Conservation (phyloP, 2,329 filamentous ascomycete genomes). For the Fusarium napiforme region DNA sequence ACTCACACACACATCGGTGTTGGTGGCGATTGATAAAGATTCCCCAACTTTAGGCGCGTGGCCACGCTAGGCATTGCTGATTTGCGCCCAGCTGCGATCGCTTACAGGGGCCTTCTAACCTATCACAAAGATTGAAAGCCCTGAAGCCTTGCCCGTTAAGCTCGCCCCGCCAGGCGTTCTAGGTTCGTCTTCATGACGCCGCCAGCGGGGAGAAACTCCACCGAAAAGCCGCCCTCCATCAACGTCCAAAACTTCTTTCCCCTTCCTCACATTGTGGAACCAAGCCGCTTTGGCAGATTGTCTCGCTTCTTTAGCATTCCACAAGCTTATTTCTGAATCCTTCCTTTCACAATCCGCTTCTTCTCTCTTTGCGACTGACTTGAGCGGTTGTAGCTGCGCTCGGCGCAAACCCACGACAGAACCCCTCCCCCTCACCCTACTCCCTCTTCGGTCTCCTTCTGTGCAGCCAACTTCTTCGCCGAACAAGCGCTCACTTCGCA, state of each 20-base stretch:
- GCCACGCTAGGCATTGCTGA: slow-evolving; percentile 42
- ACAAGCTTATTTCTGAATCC: slow-evolving; percentile 10
- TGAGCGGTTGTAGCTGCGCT: slow-evolving; percentile 22
- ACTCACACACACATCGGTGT: background rate
- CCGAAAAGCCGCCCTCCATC: slow-evolving; percentile 34
- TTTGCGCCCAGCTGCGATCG: slow-evolving; percentile 18
- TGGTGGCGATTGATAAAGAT: slow-evolving; percentile 40
- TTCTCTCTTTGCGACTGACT: slow-evolving; percentile 22
- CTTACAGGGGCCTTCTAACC: slow-evolving; percentile 26
- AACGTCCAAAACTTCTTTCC: slow-evolving; percentile 41
- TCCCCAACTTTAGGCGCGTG: slow-evolving; percentile 28
- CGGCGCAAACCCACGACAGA: slow-evolving; percentile 39
- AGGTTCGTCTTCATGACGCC: slow-evolving; percentile 38
- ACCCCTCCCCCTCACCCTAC: slow-evolving; percentile 33
- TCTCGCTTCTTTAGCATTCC: slow-evolving; percentile 18
- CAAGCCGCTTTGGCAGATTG: slow-evolving; percentile 22
- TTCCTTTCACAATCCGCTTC: background rate
- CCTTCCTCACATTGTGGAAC: slow-evolving; percentile 40
- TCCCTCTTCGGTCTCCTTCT: slow-evolving; percentile 13
- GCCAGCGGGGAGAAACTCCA: slow-evolving; percentile 42
- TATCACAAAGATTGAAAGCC: slow-evolving; percentile 25
- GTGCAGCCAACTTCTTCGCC: background rate
- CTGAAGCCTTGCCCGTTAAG: slow-evolving; percentile 28
- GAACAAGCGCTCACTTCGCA: slow-evolving; percentile 51
- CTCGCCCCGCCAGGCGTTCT: slow-evolving; percentile 6